Percentiles rank a stretch among this genome's conserved stretches.
Evolutionary conservation across 2,329 filamentous ascomycete species (phyloP).

Genomic region (Neodidymelliopsis sp.): DNA sequence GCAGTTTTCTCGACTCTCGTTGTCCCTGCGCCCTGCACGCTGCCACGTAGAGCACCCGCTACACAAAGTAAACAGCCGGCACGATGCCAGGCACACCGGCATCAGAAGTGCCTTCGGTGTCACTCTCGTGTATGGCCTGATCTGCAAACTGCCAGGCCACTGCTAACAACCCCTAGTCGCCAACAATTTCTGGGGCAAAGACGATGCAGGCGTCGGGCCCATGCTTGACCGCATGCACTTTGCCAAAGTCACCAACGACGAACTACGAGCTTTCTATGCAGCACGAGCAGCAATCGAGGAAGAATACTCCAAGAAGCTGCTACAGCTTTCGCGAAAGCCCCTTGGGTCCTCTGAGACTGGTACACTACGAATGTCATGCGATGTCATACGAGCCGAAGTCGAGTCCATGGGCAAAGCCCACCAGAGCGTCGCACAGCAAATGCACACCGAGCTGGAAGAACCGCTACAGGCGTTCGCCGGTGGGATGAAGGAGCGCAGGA

Average conservation of each 20-base stretch:
- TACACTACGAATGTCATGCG: conserved; percentile 81
- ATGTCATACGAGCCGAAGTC: conserved; percentile 86
- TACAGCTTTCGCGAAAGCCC: conserved; percentile 85
- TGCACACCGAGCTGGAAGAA: conserved; percentile 96
- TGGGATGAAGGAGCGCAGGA: conserved; percentile 93
- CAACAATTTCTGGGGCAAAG: conserved; percentile 99
- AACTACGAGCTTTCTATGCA: conserved; percentile 89
- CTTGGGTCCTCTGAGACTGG: conserved; percentile 88
- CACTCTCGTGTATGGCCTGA: conserved; percentile 68
- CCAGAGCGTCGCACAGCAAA: conserved; percentile 86
- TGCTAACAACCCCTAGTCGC: conserved; percentile 71
- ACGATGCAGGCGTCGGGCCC: conserved; percentile 92
- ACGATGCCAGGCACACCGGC: conserved; percentile 66
- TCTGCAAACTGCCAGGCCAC: background rate
- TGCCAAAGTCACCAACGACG: conserved; percentile 88
- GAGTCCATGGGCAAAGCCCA: conserved; percentile 96
- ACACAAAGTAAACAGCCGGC: conserved; percentile 41
- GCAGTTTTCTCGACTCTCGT: conserved; percentile 26
- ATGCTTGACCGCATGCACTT: conserved; percentile 93
- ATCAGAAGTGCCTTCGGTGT: conserved; percentile 68
- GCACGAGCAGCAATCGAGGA: conserved; percentile 94
- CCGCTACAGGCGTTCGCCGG: conserved; percentile 90
- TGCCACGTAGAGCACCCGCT: conserved; percentile 27
- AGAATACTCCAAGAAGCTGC: conserved; percentile 89
- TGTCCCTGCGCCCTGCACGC: conserved; percentile 18